Conservation (phyloP, 192 early-diverging fungal species). For the Backusella liffmaniae region DNA sequence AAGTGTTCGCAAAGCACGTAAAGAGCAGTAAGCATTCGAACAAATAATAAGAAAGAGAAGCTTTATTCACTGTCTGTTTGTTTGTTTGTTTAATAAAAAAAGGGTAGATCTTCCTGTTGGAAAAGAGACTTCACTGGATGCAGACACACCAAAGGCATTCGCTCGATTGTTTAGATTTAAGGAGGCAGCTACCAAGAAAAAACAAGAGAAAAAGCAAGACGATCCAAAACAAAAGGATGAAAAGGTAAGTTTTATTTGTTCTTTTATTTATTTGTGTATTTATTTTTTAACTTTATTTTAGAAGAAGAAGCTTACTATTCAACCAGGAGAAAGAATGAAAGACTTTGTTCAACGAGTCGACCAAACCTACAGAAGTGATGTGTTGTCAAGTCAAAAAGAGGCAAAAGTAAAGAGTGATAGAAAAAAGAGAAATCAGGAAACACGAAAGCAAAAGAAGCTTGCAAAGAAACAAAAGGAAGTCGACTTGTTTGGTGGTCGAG, state of each 20-base stretch:
- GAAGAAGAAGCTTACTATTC: constrained; percentile 20
- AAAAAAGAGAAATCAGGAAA: constrained; percentile 49
- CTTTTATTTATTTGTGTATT: background rate
- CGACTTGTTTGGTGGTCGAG: constrained; percentile 38
- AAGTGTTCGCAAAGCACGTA: constrained; percentile 25
- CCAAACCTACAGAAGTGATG: constrained; percentile 35
- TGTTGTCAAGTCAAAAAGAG: constrained; percentile 37
- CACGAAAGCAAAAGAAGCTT: constrained; percentile 44
- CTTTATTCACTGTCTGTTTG: background rate
- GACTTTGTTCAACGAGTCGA: constrained; percentile 49
- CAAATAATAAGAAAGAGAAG: background rate
- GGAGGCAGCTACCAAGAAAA: constrained; percentile 28
- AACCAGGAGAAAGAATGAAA: constrained; percentile 45
- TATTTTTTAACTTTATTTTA: background rate
- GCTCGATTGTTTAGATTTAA: constrained; percentile 40
- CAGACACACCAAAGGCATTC: constrained; percentile 45
- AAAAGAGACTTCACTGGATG: constrained; percentile 4
- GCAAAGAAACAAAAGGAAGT: constrained; percentile 39
- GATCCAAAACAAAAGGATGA: constrained; percentile 13
- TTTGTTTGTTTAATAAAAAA: background rate
- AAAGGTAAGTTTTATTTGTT: background rate
- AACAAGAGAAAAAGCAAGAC: constrained; percentile 13
- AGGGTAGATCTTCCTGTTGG: constrained; percentile 40
- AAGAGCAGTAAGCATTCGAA: constrained; percentile 11
- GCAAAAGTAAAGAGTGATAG: constrained; percentile 37